These are phyloP conservation scores for Taiozyma onychis DNA, from an alignment of 1,139 yeast genomes.

Conservation along the genomic window DNA sequence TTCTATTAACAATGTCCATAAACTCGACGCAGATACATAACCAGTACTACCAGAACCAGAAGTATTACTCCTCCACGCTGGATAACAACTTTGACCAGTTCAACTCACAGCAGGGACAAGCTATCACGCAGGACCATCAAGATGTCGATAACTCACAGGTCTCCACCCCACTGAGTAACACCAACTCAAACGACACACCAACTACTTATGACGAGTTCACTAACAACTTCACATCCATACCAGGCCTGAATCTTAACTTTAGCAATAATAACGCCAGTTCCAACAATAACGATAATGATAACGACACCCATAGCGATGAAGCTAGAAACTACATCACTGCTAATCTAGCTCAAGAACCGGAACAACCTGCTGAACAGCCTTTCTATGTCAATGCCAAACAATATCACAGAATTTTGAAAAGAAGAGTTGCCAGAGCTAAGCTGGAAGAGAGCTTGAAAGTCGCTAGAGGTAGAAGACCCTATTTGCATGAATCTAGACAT, in stretches of 20 bases:
- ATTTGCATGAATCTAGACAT: slow-evolving; percentile 94
- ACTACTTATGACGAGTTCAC: slow-evolving; percentile 16
- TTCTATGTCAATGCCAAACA: slow-evolving; percentile 97
- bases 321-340: background rate
- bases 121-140: background rate
- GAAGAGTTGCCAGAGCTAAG: slow-evolving; percentile 91
- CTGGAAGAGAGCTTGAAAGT: slow-evolving; percentile 84
- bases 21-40: slow-evolving; percentile 20
- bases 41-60: slow-evolving; percentile 17
- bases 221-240: slow-evolving; percentile 17
- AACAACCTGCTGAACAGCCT: slow-evolving; percentile 60
- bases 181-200: background rate
- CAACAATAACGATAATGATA: background rate
- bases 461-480: slow-evolving; percentile 89
- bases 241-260: slow-evolving; percentile 16
- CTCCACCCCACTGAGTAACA: slow-evolving; percentile 3
- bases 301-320: background rate
- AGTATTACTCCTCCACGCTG: slow-evolving; percentile 12
- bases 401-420: slow-evolving; percentile 86
- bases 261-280: slow-evolving; percentile 1
- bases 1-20: slow-evolving; percentile 13
- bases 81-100: slow-evolving; percentile 17
- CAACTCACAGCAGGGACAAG: slow-evolving; percentile 1
- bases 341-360: slow-evolving; percentile 3
- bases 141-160: slow-evolving; percentile 1